These are phyloP conservation scores for Pyronema domesticum DNA, from an alignment of 495 filamentous ascomycete species.

Conservation along the genomic window DNA sequence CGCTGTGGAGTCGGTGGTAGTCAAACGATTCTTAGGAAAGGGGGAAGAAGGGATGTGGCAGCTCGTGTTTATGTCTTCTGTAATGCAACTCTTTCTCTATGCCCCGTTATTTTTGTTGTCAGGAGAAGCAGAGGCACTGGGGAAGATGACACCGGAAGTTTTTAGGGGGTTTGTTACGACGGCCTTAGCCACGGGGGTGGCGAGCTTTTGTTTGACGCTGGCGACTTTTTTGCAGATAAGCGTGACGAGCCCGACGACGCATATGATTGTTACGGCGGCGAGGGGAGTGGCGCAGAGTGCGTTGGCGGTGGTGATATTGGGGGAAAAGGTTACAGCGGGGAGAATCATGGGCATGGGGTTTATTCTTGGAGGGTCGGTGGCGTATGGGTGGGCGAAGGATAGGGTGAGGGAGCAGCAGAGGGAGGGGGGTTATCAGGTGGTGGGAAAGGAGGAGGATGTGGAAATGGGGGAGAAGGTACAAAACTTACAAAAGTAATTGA, in stretches of 20 bases:
- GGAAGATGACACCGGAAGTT: not conserved
- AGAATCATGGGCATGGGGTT: slow-evolving; percentile 9
- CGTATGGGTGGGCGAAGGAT: slow-evolving; percentile 8
- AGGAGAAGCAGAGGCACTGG: not conserved
- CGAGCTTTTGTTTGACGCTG: slow-evolving; percentile 14
- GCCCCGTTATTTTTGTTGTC: slow-evolving; percentile 7
- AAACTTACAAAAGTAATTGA: no score
- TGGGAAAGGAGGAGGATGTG: slow-evolving; percentile 1
- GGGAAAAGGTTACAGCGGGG: slow-evolving; percentile 9
- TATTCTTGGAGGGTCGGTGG: slow-evolving; percentile 12
- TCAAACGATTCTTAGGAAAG: slow-evolving; percentile 14
- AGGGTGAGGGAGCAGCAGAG: slow-evolving; percentile 1
- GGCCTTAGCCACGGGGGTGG: slow-evolving; percentile 7
- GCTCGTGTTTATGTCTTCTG: slow-evolving; percentile 15
- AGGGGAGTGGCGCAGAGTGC: slow-evolving; percentile 13
- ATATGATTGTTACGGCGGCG: slow-evolving; percentile 19
- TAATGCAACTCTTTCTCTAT: slow-evolving; percentile 13
- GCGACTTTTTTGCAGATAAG: slow-evolving; percentile 19
- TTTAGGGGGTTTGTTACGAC: slow-evolving; percentile 5
- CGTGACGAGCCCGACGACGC: slow-evolving; percentile 18
- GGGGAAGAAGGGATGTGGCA: slow-evolving; percentile 17
- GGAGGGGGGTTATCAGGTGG: not conserved
- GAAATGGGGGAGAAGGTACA: slow-evolving; percentile 5
- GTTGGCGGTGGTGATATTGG: slow-evolving; percentile 10
- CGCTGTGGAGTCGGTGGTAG: slow-evolving; percentile 14